Base-by-base conservation (phyloP, 768 basidiomycete species). In the Suillus ampliporus region DNA sequence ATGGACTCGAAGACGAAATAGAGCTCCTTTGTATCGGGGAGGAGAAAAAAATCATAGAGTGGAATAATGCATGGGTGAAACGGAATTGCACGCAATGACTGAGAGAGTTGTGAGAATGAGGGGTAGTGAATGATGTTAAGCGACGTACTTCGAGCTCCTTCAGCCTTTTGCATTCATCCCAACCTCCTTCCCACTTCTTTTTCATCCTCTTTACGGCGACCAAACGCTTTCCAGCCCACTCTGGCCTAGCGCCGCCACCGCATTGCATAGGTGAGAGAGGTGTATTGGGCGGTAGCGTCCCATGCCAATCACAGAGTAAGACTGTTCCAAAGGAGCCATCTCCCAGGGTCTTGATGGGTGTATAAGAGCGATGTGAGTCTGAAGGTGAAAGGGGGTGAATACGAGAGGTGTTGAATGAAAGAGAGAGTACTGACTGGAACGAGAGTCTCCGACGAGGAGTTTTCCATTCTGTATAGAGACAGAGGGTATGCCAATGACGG, bases 1-100 rank as follows among this genome's bases (percentile, higher is more conserved):
- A 99, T 99, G 71, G 95, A 96, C 79, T 99, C 97, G 78, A 99
- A 99, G 52, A 99, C 97, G 72, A 99, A 99, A 77, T 99, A 97
- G 69, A 99, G 92, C 77, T 99, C 96, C 77, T 94, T 94, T 64
- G 94, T 86, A 68, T 89, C 86, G 5, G 97, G 97, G n/a, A 95
- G 88, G 68, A 99, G 92, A 82, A 99, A 99, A 72, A 94, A 96
- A 78, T 99, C 97, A 83, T 99, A 99, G 68, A 99, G 84, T 63
- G 97, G 97, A 75, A 99, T 98, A 79, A 99, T 94, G 74, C 97
- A 95, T 31, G 92, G 92, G 78, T 99, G 97, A 74, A 92, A 90
- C 38, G 95, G 90, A 73, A 99, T 98, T 65, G 89, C 89, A 60
- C 94, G 92, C 64, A 99, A 83, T 28, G 97, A 99, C 95, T 99